Base-by-base conservation (phyloP, 352 stramenopile species). In the Globisporangium nodosum region DNA sequence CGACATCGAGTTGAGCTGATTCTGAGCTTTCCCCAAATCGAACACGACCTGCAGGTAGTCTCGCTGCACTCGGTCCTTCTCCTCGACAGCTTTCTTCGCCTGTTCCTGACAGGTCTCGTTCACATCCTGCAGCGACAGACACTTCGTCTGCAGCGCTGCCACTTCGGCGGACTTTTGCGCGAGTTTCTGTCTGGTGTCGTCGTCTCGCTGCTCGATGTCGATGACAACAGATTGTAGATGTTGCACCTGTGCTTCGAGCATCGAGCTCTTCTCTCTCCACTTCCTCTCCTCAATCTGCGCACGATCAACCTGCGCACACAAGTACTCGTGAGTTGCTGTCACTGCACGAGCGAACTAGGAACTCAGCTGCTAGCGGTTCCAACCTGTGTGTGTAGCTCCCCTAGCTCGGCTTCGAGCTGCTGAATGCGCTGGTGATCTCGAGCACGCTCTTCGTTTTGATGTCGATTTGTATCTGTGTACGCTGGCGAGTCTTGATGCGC, bases 41-140 rank as follows among this genome's bases (percentile, higher is more conserved):
- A 64, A 81, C 20, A 78, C 70, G 21, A 80, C 69, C 52, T 85
- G 74, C 47, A 70, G 30, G 49, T 80, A 81, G 47, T 81, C 74
- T 42, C 78, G 76, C 20, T 74, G 70, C 9, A 78, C 64, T 30
- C 73, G 70, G 7, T 85, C 74, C 47, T 71, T 71, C 50, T 82
- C 70, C 7, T 68, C 61, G 0, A 39, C 56, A 0, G 65, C 71
- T 39, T 74, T 69, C 39, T 64, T 62, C 3, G 69, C 49, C 30
- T 77, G 65, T 12, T 76, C 70, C 49, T 78, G 62, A 3, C 54
- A 65, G 0, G 49, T 53, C 21, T 81, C 74, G 46, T 77, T 76
- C 27, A 68, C 55, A 12, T 69, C 61, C 27, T 81, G 65, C 3
- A 81, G 40, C 37, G 57, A 54, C 3, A 71, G 54, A 37, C 71